Percentiles rank a stretch among this genome's conserved stretches.
These are phyloP conservation scores for Pichia sp. DNA, from an alignment of 1,139 yeast genomes.

Conservation along the genomic window DNA sequence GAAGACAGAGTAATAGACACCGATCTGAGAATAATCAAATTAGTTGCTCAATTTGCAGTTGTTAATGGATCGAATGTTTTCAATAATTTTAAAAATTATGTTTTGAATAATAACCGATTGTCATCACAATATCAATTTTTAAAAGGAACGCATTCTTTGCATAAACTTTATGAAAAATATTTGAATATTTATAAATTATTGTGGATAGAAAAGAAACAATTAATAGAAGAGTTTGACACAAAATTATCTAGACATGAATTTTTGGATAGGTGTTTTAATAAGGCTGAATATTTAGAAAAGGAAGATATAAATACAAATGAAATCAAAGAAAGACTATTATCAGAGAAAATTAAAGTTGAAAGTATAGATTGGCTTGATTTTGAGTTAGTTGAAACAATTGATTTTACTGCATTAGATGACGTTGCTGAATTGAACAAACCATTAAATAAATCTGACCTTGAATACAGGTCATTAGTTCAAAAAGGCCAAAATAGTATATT, in stretches of 20 bases:
- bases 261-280: conserved; percentile 43
- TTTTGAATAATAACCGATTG: conserved; percentile 32
- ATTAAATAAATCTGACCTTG: conserved; percentile 50
- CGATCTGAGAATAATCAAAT: conserved; percentile 65
- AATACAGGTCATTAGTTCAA: conserved; percentile 54
- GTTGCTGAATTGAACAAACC: conserved; percentile 60
- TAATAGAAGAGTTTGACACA: conserved; percentile 16
- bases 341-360: conserved; percentile 52
- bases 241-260: conserved; percentile 29
- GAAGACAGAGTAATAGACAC: conserved; percentile 43
- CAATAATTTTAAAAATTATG: conserved; percentile 32
- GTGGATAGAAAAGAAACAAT: conserved; percentile 26
- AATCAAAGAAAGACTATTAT: conserved; percentile 28
- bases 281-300: conserved; percentile 53
- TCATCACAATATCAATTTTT: conserved; percentile 67
- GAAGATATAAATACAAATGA: conserved; percentile 30
- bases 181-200: conserved; percentile 52
- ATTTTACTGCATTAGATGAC: conserved; percentile 61
- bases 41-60: conserved; percentile 66
- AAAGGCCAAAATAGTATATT: conserved; percentile 25
- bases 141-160: conserved; percentile 52
- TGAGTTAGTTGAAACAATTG: conserved; percentile 60
- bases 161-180: conserved; percentile 45
- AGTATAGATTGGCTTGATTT: conserved; percentile 89
- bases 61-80: conserved; percentile 46